Percentiles rank a stretch among this genome's conserved stretches.
phyloP scores from a whole-genome alignment of 2,329 filamentous ascomycete genomes.

The Calonectria hawksworthii region DNA sequence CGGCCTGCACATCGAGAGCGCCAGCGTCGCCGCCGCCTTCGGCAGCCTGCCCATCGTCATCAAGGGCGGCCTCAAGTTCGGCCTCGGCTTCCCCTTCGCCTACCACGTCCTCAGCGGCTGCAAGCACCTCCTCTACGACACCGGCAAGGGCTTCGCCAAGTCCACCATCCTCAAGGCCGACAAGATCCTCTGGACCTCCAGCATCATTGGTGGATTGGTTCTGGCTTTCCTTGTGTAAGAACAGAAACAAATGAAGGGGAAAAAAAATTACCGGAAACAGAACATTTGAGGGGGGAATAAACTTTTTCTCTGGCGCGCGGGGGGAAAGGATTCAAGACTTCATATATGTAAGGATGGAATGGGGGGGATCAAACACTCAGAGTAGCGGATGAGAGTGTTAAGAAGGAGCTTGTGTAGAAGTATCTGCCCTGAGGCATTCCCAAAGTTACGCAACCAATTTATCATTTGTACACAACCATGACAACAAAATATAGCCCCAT shows the following conservation, averaged over 20 bases:
- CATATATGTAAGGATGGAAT: neutral
- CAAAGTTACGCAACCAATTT: conserved; percentile 26
- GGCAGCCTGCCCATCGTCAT: conserved; percentile 70
- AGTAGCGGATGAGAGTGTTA: conserved; percentile 7
- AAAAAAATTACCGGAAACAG: neutral
- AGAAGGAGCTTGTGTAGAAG: conserved; percentile 28
- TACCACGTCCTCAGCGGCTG: conserved; percentile 71
- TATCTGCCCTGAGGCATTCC: conserved; percentile 24
- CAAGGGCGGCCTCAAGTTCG: conserved; percentile 71
- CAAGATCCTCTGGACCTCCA: conserved; percentile 63
- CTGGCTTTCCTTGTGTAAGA: conserved; percentile 64
- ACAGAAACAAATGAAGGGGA: neutral
- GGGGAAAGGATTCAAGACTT: neutral
- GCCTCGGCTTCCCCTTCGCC: conserved; percentile 70
- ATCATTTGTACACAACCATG: conserved; percentile 26
- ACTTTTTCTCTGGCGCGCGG: neutral
- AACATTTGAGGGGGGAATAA: neutral
- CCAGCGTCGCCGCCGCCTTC: conserved; percentile 72
- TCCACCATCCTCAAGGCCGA: conserved; percentile 60
- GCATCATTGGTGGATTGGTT: conserved; percentile 58
- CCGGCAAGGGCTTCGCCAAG: conserved; percentile 66
- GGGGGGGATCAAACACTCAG: neutral
- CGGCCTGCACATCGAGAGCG: conserved; percentile 73
- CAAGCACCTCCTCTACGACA: conserved; percentile 68
- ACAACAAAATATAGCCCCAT: conserved; percentile 6